A percentile compares a stretch with the other conserved stretches of the same genome.
Evolutionary conservation across 2,329 filamentous ascomycete species (phyloP).

Genomic region (Trichoderma simmonsii): DNA sequence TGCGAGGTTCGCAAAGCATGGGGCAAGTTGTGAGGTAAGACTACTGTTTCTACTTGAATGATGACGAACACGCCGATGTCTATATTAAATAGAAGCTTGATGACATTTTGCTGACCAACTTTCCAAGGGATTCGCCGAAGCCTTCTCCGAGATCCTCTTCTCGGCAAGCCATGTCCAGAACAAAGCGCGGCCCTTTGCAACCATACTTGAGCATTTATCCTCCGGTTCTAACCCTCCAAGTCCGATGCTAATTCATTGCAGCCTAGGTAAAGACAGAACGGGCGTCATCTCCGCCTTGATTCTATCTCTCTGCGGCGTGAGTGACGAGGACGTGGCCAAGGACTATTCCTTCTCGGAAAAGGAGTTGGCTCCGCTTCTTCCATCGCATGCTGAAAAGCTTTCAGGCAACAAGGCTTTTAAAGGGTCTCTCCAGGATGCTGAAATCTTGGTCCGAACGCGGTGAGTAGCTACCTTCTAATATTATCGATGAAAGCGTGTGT

Average conservation of each 20-base stretch:
- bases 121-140: neutral
- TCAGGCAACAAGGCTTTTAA: neutral
- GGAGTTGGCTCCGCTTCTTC: slow-evolving; percentile 44
- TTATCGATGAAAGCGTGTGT: too few relatives aligned
- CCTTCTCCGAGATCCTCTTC: neutral
- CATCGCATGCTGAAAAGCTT: neutral
- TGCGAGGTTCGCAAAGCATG: neutral
- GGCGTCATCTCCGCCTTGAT: slow-evolving; percentile 67
- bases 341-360: slow-evolving; percentile 67
- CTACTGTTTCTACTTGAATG: neutral
- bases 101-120: neutral
- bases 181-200: neutral
- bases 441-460: neutral
- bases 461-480: neutral
- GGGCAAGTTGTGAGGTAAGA: neutral
- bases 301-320: slow-evolving; percentile 60
- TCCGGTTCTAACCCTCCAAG: neutral
- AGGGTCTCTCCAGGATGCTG: neutral
- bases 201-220: neutral
- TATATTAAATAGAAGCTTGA: neutral
- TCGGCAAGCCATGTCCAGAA: neutral
- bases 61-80: neutral
- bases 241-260: slow-evolving; percentile 67
- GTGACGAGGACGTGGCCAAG: slow-evolving; percentile 53
- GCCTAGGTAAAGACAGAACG: slow-evolving; percentile 73